Percentiles rank a stretch among this genome's conserved stretches.
Evolutionary conservation across 1,284 basidiomycete species (phyloP).

Genomic region (Hypsizygus ulmarius): DNA sequence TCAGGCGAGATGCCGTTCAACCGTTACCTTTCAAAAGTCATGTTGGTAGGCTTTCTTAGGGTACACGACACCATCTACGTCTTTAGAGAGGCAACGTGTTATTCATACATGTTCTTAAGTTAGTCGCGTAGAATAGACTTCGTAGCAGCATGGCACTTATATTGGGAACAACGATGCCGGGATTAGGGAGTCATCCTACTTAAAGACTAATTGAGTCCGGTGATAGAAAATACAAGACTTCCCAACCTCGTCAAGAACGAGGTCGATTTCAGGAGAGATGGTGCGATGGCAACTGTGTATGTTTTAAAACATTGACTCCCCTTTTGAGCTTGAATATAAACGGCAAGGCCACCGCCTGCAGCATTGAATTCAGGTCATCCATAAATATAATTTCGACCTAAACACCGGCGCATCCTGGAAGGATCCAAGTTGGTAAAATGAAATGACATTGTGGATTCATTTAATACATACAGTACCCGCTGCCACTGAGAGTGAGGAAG

Average conservation of each 20-base stretch:
- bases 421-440: background rate
- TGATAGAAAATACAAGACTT: background rate
- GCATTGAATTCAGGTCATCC: no score
- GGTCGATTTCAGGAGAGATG: no score
- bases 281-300: no score
- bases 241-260: background rate
- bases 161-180: constrained; percentile 17
- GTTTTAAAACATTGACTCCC: no score
- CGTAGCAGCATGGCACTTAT: constrained; percentile 15
- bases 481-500: constrained; percentile 2
- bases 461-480: constrained; percentile 15
- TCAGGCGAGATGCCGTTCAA: constrained; percentile 13
- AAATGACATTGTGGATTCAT: constrained; percentile 13
- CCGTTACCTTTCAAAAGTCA: background rate
- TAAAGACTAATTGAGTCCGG: background rate
- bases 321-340: no score
- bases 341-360: no score
- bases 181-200: constrained; percentile 1
- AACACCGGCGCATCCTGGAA: no score
- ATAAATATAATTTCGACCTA: no score
- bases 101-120: constrained; percentile 7
- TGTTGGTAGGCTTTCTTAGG: background rate
- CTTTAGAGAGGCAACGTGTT: constrained; percentile 11
- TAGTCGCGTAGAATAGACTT: constrained; percentile 10
- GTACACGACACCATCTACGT: constrained; percentile 3